Evolutionary conservation across 2,329 filamentous ascomycete species (phyloP).

Genomic region (Didymella glomerata): DNA sequence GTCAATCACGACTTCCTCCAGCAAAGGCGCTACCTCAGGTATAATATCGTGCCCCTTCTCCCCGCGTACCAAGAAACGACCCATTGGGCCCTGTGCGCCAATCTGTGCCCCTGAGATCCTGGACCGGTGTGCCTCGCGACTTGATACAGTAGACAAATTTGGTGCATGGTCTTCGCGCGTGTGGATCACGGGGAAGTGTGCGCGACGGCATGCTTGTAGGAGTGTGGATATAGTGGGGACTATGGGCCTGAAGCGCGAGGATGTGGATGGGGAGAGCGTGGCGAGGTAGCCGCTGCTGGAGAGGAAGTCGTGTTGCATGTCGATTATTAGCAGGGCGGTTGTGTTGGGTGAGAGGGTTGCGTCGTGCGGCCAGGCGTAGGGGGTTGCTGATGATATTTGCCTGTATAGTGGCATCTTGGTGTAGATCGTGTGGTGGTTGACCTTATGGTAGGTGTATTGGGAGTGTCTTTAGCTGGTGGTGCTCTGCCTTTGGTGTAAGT

Average conservation of each 20-base stretch:
- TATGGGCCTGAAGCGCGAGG: conserved; percentile 52
- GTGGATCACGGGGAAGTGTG: conserved; percentile 57
- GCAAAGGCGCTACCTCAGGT: conserved; percentile 60
- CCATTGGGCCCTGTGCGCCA: conserved; percentile 62
- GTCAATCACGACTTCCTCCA: conserved; percentile 61
- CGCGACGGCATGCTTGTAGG: conserved; percentile 53
- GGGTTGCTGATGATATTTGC: conserved; percentile 37
- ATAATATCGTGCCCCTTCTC: conserved; percentile 67
- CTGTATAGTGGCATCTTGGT: conserved; percentile 17
- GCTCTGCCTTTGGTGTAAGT: neutral
- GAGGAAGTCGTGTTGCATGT: conserved; percentile 65
- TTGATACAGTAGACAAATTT: conserved; percentile 64
- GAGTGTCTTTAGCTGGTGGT: neutral
- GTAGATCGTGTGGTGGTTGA: too few relatives aligned
- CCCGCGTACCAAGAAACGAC: conserved; percentile 66
- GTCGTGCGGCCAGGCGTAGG: conserved; percentile 56
- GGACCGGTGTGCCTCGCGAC: conserved; percentile 63
- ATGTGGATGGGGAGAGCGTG: conserved; percentile 57
- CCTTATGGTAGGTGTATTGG: too few relatives aligned
- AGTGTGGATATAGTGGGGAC: conserved; percentile 55
- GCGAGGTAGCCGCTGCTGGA: conserved; percentile 60
- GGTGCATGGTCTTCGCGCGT: conserved; percentile 63
- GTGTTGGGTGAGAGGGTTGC: conserved; percentile 50
- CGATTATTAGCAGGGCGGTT: conserved; percentile 63
- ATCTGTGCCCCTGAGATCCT: conserved; percentile 63